These are phyloP conservation scores for Pseudocercospora ulei DNA, from an alignment of 2,329 filamentous ascomycete genomes.

Conservation along the genomic window DNA sequence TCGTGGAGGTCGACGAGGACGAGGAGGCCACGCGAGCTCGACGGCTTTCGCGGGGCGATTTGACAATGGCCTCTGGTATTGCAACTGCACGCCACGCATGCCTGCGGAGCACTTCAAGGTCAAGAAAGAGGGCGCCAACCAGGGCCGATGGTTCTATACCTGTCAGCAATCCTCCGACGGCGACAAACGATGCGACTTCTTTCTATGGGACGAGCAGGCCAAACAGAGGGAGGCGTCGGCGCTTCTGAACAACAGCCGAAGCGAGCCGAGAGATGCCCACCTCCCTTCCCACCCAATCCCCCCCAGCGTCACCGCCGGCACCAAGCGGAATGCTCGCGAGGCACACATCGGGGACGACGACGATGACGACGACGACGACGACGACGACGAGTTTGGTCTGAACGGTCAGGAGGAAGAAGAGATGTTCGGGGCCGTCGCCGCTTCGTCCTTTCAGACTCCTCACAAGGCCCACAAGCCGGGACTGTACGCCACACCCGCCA, in stretches of 20 bases:
- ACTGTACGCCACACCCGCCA: conserved; percentile 35
- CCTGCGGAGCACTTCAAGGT: conserved; percentile 48
- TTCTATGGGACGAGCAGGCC: conserved; percentile 50
- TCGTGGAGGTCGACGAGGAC: conserved; percentile 8
- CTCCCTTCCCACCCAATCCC: conserved; percentile 15
- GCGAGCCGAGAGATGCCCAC: conserved; percentile 33
- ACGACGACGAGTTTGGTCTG: conserved; percentile 32
- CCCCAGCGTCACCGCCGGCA: conserved; percentile 14
- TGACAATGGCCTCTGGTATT: conserved; percentile 41
- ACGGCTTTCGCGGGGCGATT: conserved; percentile 27
- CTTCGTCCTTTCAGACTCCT: conserved; percentile 34
- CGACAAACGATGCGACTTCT: conserved; percentile 46
- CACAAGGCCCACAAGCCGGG: conserved; percentile 36
- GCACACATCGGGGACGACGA: conserved; percentile 23
- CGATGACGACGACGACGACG: conserved; percentile 19
- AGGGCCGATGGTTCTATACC: conserved; percentile 47
- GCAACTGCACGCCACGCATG: conserved; percentile 48
- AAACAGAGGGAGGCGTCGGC: conserved; percentile 41
- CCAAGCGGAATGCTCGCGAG: conserved; percentile 31
- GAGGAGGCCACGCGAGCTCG: conserved; percentile 5
- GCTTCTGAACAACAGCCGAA: conserved; percentile 42
- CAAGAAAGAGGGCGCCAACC: conserved; percentile 49
- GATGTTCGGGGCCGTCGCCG: conserved; percentile 26
- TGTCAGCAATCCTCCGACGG: conserved; percentile 41
- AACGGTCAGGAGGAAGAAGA: conserved; percentile 33